A percentile compares a stretch with the other conserved stretches of the same genome.
These are phyloP conservation scores for Conticribra weissflogii DNA, from an alignment of 108 stramenopile genomes.

Conservation along the genomic window DNA sequence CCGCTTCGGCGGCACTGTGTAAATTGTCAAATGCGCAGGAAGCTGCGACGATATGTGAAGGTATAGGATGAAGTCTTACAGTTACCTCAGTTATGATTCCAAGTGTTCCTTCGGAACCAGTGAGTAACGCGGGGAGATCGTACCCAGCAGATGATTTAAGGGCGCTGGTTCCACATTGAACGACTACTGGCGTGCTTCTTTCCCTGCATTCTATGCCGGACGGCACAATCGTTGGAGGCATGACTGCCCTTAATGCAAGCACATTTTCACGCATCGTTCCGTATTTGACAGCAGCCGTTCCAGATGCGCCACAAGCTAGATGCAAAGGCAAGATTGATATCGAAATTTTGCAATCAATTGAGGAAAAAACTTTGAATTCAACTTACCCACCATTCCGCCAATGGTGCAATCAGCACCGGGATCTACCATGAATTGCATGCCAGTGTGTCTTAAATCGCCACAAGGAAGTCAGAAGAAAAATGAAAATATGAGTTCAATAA, in stretches of 20 bases:
- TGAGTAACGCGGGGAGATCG: constrained; percentile 82
- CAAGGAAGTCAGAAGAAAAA: constrained; percentile 38
- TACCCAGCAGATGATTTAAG: constrained; percentile 91
- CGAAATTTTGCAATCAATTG: not conserved
- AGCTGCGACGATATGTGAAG: constrained; percentile 68
- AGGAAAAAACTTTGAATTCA: not conserved
- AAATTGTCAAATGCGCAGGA: constrained; percentile 77
- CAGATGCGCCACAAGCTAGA: constrained; percentile 85
- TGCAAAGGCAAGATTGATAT: not conserved
- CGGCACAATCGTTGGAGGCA: constrained; percentile 64
- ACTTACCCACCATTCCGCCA: constrained; percentile 81
- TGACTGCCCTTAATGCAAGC: constrained; percentile 77
- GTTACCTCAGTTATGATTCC: constrained; percentile 88
- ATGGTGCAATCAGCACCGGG: constrained; percentile 95
- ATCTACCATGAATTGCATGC: constrained; percentile 93
- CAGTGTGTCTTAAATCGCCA: constrained; percentile 54
- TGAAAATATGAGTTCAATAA: constrained; percentile 5
- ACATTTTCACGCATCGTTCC: constrained; percentile 96
- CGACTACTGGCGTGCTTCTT: constrained; percentile 23
- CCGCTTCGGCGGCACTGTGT: constrained; percentile 73
- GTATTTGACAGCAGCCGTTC: constrained; percentile 95
- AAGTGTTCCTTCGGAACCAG: constrained; percentile 85
- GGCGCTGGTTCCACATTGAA: constrained; percentile 65
- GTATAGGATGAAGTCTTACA: constrained; percentile 87
- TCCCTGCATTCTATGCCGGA: constrained; percentile 35